Evolutionary conservation across 768 basidiomycete genomes (phyloP), one percentile per base, ranked within the genome.

Genomic region (Hericium rajendrae): DNA sequence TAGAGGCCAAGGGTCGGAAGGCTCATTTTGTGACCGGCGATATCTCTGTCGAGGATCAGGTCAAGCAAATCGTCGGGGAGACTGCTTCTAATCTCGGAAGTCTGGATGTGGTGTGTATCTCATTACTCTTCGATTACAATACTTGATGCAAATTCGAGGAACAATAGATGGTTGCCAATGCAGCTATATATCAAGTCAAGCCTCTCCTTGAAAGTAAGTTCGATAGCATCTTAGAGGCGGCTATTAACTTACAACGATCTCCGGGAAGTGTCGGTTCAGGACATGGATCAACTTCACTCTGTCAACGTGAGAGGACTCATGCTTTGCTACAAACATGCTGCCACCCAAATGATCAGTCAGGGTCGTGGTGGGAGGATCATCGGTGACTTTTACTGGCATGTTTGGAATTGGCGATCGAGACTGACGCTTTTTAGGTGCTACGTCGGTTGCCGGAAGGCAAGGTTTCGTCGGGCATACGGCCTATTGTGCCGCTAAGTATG

Each of bases 401-500:
- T n/a, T 39, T 55, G 5, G 5, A 32, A 10, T 32, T 32, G 32
- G 6, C 4, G 8, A 8, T 32, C 9, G 32, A 32, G 32, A 10
- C 32, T 32, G 4, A 32, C 6, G 8, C 32, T 32, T 32, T 8
- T 32, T 22, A 62, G 62, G 62, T 16, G 62, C 61, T 15, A 49
- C 55, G 9, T 53, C 49, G 12, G 48, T 28, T 15, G 28, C 58
- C 24, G 38, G 56, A 3, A 53, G 49, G 58, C 22, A 56, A 46
- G 57, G 39, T 32, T 52, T 57, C 26, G 59, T 57, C 48, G 28
- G 54, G 18, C n/a, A 61, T 3, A 15, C 56, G 40, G 64, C 68
- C 1, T 73, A 73, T 51, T 55, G 53, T 18, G 67, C 69, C 1
- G 64, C 65, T 13, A 73, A 73, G 55, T 70, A 70, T 43, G 70